Evolutionary conservation across 148 eudicot species (phyloP).

Genomic region (Fagopyrum tataricum): DNA sequence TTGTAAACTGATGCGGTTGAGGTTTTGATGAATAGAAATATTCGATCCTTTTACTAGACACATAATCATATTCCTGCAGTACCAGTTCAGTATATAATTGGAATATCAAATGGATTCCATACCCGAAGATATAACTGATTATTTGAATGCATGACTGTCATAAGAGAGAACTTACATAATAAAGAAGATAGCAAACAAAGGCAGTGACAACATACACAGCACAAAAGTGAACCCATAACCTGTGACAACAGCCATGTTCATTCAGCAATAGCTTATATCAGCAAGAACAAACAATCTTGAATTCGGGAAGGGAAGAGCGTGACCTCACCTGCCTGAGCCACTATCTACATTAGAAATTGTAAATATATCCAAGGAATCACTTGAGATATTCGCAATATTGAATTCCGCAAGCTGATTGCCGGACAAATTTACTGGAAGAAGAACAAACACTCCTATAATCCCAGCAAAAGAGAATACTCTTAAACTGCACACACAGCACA

Average conservation of each 20-base stretch:
- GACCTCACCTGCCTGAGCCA: conserved; percentile 57
- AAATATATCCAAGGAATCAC: conserved; percentile 57
- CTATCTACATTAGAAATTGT: conserved; percentile 63
- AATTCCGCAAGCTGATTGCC: conserved; percentile 50
- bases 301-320: background rate
- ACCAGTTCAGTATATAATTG: conserved; percentile 9
- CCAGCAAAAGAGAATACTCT: conserved; percentile 54
- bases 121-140: background rate
- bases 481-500: conserved; percentile 40
- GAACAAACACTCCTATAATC: conserved; percentile 59
- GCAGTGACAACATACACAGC: conserved; percentile 20
- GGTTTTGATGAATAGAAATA: conserved; percentile 75
- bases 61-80: conserved; percentile 67
- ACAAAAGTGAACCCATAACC: conserved; percentile 21
- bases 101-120: background rate
- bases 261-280: background rate
- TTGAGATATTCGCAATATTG: conserved; percentile 42
- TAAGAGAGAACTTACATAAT: conserved; percentile 6
- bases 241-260: background rate
- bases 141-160: background rate
- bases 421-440: conserved; percentile 66
- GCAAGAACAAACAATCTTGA: background rate
- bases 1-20: conserved; percentile 67
- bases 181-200: conserved; percentile 18
- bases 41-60: conserved; percentile 55